Percentiles rank a stretch among this genome's conserved stretches.
Conservation (phyloP, 2,329 filamentous ascomycete genomes). For the Stagonosporopsis rhizophila region DNA sequence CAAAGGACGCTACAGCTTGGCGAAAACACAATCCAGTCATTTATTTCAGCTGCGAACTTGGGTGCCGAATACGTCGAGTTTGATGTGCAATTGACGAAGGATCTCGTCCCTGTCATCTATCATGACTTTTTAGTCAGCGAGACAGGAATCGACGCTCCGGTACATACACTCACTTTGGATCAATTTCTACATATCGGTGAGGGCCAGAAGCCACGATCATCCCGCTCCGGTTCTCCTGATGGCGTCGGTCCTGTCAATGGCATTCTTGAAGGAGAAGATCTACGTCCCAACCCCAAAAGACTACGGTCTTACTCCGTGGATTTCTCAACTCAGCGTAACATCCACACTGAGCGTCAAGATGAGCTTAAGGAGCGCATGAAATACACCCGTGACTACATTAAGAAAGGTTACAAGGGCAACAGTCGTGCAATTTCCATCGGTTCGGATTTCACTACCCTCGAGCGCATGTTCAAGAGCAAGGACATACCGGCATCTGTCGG, state of each 20-base stretch:
- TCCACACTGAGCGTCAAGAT: conserved; percentile 53
- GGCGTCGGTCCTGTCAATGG: conserved; percentile 20
- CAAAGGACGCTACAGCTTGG: conserved; percentile 91
- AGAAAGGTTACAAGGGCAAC: conserved; percentile 95
- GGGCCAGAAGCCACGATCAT: conserved; percentile 56
- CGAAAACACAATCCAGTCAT: conserved; percentile 94
- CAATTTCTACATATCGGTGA: conserved; percentile 91
- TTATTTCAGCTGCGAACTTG: conserved; percentile 93
- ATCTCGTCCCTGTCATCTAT: conserved; percentile 97
- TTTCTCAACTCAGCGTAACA: conserved; percentile 50
- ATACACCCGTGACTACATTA: conserved; percentile 93
- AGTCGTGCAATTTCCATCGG: conserved; percentile 94
- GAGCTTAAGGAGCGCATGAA: conserved; percentile 87
- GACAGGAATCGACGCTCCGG: conserved; percentile 94
- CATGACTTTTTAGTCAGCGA: conserved; percentile 98
- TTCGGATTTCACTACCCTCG: conserved; percentile 91
- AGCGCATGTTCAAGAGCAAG: conserved; percentile 77
- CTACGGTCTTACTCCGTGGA: conserved; percentile 68
- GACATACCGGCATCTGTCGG: conserved; percentile 82
- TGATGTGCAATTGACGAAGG: conserved; percentile 98
- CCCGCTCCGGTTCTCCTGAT: conserved; percentile 57
- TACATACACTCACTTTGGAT: conserved; percentile 92
- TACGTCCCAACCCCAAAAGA: conserved; percentile 39
- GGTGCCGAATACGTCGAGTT: conserved; percentile 78
- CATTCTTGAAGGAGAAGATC: conserved; percentile 22